These are phyloP conservation scores for Fusarium incarnatum DNA, from an alignment of 2,329 filamentous ascomycete species.

Conservation along the genomic window DNA sequence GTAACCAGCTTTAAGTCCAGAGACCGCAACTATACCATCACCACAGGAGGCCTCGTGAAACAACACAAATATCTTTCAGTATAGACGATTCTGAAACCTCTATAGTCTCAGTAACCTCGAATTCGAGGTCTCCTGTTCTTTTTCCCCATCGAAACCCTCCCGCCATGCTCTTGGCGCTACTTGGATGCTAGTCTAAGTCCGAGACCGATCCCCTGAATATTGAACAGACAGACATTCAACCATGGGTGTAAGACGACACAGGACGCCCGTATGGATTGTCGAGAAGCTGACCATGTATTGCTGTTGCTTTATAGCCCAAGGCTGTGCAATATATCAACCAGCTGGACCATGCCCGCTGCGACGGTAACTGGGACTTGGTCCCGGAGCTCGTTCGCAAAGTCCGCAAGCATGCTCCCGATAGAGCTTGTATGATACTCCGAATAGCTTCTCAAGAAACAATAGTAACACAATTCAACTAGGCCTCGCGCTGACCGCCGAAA, in stretches of 20 bases:
- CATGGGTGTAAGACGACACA: constrained; percentile 52
- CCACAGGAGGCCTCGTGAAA: constrained; percentile 11
- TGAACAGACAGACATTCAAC: constrained; percentile 49
- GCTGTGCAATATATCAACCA: constrained; percentile 82
- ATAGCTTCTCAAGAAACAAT: constrained; percentile 1
- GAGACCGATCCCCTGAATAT: constrained; percentile 47
- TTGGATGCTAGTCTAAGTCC: constrained; percentile 41
- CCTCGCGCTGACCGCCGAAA: constrained; percentile 75
- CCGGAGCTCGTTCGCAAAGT: constrained; percentile 93
- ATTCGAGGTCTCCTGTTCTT: constrained; percentile 8
- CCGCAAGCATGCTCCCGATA: constrained; percentile 89
- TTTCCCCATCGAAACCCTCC: constrained; percentile 3
- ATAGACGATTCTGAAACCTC: neutral
- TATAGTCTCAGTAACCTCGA: neutral
- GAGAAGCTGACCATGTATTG: constrained; percentile 40
- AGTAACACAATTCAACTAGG: constrained; percentile 58
- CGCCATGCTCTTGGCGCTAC: constrained; percentile 43
- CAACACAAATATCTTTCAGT: neutral
- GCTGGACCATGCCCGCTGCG: constrained; percentile 87
- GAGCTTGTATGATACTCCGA: constrained; percentile 73
- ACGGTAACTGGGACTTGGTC: constrained; percentile 86
- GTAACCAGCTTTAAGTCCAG: constrained; percentile 28
- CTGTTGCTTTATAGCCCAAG: constrained; percentile 67
- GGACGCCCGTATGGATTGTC: constrained; percentile 7
- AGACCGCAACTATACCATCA: constrained; percentile 33